Percentiles rank a stretch among this genome's conserved stretches.
phyloP scores from a whole-genome alignment of 108 stramenopile species.

The Thalassiosira profunda region DNA sequence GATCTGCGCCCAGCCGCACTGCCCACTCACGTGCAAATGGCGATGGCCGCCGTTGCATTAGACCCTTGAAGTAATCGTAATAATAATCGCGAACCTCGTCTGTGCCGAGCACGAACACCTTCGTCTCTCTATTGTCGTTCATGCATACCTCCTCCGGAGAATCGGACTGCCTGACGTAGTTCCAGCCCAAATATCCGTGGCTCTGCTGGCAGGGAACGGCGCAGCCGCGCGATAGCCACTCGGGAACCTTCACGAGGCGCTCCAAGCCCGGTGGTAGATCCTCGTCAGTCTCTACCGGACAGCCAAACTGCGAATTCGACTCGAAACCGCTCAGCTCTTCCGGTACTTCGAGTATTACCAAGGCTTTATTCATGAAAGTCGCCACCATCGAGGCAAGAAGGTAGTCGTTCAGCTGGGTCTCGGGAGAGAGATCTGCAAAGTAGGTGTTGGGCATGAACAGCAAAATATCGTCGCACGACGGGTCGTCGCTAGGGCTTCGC shows the following conservation, averaged over 20 bases:
- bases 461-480: conserved; percentile 26
- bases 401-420: conserved; percentile 18
- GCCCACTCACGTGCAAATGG: conserved; percentile 1
- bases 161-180: no score
- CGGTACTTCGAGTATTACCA: conserved; percentile 27
- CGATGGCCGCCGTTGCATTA: conserved; percentile 1
- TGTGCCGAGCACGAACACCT: neutral
- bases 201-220: conserved; percentile 7
- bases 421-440: conserved; percentile 8
- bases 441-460: conserved; percentile 30
- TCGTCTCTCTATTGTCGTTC: neutral
- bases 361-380: conserved; percentile 19
- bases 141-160: neutral
- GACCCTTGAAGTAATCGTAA: conserved; percentile 1
- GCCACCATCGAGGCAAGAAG: conserved; percentile 31
- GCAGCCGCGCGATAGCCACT: conserved; percentile 20
- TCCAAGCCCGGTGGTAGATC: conserved; percentile 26
- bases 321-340: conserved; percentile 3
- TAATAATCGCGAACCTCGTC: neutral
- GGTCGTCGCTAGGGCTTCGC: no score
- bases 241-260: conserved; percentile 11
- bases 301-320: conserved; percentile 30
- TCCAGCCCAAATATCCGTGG: conserved; percentile 12
- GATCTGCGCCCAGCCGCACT: conserved; percentile 6
- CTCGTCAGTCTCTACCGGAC: conserved; percentile 10